Conservation (phyloP, 768 basidiomycete genomes). For the Gloeopeniophorella convolvens region DNA sequence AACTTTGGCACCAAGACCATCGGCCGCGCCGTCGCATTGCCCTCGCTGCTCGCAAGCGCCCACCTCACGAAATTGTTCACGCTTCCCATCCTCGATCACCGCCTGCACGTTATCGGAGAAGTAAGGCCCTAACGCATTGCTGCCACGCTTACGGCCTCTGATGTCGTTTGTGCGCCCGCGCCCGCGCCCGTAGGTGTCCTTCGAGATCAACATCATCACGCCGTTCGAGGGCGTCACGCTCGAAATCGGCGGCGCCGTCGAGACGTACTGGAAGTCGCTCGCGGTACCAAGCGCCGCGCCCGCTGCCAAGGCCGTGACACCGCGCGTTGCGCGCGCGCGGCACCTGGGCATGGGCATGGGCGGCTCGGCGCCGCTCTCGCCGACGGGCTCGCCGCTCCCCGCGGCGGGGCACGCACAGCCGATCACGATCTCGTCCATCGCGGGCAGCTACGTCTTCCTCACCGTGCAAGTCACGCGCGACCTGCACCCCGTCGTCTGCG, state of each 20-base stretch:
- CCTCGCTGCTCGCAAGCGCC: constrained; percentile 59
- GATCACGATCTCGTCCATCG: constrained; percentile 82
- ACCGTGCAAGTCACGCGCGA: constrained; percentile 92
- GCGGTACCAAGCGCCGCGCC: constrained; percentile 36
- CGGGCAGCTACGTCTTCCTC: constrained; percentile 81
- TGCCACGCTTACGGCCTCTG: neutral
- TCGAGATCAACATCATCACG: constrained; percentile 80
- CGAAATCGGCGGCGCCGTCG: constrained; percentile 89
- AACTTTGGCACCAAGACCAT: constrained; percentile 97
- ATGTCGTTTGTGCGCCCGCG: constrained; percentile 5
- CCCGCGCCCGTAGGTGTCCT: constrained; percentile 70
- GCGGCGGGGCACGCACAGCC: constrained; percentile 42
- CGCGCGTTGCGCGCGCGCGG: constrained; percentile 25
- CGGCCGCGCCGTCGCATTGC: constrained; percentile 83
- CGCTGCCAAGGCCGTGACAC: constrained; percentile 20
- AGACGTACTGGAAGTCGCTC: constrained; percentile 98
- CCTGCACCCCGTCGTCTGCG: constrained; percentile 78
- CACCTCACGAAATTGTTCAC: constrained; percentile 48
- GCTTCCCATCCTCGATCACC: constrained; percentile 85
- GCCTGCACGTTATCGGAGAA: constrained; percentile 92
- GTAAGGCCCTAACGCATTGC: constrained; percentile 36
- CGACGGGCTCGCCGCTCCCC: constrained; percentile 51
- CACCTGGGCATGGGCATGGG: too few species aligned
- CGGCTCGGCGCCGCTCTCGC: constrained; percentile 45
- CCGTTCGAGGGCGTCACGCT: constrained; percentile 90